Conservation (phyloP, 805 yeast species). For the Spathaspora sp. region DNA sequence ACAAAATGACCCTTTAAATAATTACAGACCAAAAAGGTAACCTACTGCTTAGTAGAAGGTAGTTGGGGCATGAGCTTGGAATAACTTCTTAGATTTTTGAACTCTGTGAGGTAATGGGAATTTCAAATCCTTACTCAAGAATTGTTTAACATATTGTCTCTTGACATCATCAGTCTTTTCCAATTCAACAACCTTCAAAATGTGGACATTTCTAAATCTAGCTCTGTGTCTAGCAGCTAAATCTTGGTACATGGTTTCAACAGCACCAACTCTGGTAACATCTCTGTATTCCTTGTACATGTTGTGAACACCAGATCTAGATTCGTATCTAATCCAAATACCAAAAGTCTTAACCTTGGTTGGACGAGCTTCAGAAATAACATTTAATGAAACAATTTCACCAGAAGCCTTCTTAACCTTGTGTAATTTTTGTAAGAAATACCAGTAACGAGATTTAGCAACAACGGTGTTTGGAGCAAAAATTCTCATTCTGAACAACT, state of each 20-base stretch:
- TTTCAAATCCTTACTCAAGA: constrained; percentile 89
- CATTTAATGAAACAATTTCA: constrained; percentile 93
- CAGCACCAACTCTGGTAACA: constrained; percentile 98
- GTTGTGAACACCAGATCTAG: constrained; percentile 99
- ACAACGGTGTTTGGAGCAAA: constrained; percentile 98
- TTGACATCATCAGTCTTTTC: constrained; percentile 97
- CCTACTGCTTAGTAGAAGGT: constrained; percentile 79
- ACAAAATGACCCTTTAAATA: not conserved
- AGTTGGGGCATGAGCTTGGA: constrained; percentile 90
- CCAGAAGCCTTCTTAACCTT: constrained; percentile 99
- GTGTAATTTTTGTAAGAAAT: constrained; percentile 98
- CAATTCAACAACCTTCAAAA: constrained; percentile 98
- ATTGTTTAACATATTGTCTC: constrained; percentile 99
- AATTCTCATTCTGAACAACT: constrained; percentile 99
- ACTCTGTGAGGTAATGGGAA: constrained; percentile 99
- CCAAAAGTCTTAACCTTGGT: constrained; percentile 99
- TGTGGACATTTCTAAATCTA: constrained; percentile 99
- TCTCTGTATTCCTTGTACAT: constrained; percentile 99
- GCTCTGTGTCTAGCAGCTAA: constrained; percentile 99
- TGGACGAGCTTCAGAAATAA: constrained; percentile 92
- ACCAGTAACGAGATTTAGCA: constrained; percentile 99
- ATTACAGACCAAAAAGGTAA: not conserved
- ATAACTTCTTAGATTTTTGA: constrained; percentile 83
- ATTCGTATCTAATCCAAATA: constrained; percentile 99
- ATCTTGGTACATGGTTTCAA: constrained; percentile 97